Base-by-base conservation (phyloP, 257 asterid genomes). In the Scutellaria baicalensis region DNA sequence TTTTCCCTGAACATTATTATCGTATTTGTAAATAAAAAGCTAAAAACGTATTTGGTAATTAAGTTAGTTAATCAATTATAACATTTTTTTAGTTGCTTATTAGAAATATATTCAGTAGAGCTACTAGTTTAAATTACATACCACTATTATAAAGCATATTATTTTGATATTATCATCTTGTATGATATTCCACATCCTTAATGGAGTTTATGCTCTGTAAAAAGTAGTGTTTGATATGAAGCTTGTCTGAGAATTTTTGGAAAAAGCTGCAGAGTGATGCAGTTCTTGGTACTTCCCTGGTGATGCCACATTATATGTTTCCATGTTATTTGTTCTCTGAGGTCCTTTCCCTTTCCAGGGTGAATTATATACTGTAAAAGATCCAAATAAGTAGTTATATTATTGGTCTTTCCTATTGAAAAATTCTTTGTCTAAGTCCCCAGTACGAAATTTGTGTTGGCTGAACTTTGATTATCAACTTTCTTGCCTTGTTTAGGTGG, bases 401-500 rank as follows among this genome's bases (percentile, higher is more conserved):
- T 1, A 27, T 27, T 1, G 33, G 33, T 27, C 33, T 27, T 27
- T 4, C 33, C 0, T 27, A 27, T 27, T 27, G 33, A 5, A 5
- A 27, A 27, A 2, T 27, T 62, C 8, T 27, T 51, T 45, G 57
- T 51, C 5, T 21, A 31, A n/a, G 11, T 10, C 52, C 6, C n/a
- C 33, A 27, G 23, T n/a, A 43, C 9, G 10, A 43, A 43, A 6
- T 55, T 0, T 2, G 9, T 9, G 10, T 8, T n/a, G 9, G 59
- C 54, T 72, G 27, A 49, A 21, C 39, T n/a, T 55, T 67, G 45
- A 17, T 31, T 9, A 10, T 55, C 10, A 40, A 50, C 21, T 6
- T 17, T n/a, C 47, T 31, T 66, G 9, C 66, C 17, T 66, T 58
- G 7, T 63, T 35, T 56, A 87, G 96, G 98, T 78, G 96, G 96